phyloP scores from a whole-genome alignment of 2,329 filamentous ascomycete genomes.

The Colletotrichum sp. region DNA sequence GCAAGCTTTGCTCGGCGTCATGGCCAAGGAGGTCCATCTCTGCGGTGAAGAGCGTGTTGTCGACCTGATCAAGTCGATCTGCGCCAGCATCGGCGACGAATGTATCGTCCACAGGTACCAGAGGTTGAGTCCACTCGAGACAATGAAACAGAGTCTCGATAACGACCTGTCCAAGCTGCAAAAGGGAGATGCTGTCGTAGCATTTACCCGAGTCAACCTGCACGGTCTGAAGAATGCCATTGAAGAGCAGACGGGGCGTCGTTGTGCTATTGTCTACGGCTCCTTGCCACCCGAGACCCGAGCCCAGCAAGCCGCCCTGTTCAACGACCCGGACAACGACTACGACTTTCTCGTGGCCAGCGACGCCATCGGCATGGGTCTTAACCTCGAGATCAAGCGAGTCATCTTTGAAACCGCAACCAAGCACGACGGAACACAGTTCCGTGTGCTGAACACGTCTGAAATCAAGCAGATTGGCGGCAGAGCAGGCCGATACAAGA shows the following conservation, averaged over 20 bases:
- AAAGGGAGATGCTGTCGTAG: slow-evolving; percentile 90
- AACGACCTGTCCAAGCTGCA: slow-evolving; percentile 70
- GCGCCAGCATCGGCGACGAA: slow-evolving; percentile 80
- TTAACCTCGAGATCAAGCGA: slow-evolving; percentile 91
- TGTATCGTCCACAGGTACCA: slow-evolving; percentile 83
- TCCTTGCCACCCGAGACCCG: slow-evolving; percentile 90
- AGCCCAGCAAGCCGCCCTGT: slow-evolving; percentile 87
- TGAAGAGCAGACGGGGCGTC: slow-evolving; percentile 75
- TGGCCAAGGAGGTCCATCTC: slow-evolving; percentile 88
- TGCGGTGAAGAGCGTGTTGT: slow-evolving; percentile 90
- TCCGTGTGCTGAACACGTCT: slow-evolving; percentile 67
- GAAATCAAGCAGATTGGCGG: slow-evolving; percentile 96
- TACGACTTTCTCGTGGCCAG: slow-evolving; percentile 95
- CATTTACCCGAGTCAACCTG: slow-evolving; percentile 83
- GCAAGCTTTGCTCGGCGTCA: slow-evolving; percentile 83
- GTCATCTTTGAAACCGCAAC: slow-evolving; percentile 82
- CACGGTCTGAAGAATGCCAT: slow-evolving; percentile 81
- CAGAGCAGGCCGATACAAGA: slow-evolving; percentile 84
- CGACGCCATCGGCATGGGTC: slow-evolving; percentile 95
- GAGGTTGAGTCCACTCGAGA: slow-evolving; percentile 78
- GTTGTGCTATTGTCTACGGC: slow-evolving; percentile 93
- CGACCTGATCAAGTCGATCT: slow-evolving; percentile 78
- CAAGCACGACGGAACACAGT: slow-evolving; percentile 71
- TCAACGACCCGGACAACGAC: slow-evolving; percentile 94
- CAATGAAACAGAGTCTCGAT: slow-evolving; percentile 66